Conservation (phyloP, 257 asterid species). For the Solanum pennellii region DNA sequence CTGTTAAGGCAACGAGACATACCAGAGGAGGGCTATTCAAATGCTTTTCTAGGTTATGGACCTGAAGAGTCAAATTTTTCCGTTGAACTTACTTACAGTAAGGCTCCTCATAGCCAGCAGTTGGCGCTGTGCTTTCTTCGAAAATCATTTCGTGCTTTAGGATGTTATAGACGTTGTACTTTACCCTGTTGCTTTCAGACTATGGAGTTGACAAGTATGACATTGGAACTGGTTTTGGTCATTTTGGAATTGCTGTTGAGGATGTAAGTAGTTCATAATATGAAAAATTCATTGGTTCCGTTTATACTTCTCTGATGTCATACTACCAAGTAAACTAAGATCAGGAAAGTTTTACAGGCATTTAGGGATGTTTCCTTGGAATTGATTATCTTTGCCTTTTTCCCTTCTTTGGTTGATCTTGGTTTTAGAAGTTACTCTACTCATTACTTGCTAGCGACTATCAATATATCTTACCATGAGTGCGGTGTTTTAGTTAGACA, state of each 20-base stretch:
- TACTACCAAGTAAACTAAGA: neutral
- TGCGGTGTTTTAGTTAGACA: neutral
- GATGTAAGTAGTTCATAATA: constrained; percentile 19
- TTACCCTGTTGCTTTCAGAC: constrained; percentile 25
- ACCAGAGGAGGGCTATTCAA: constrained; percentile 35
- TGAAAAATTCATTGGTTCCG: neutral
- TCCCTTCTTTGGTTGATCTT: neutral
- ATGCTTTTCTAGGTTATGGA: constrained; percentile 45
- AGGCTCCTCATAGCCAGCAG: constrained; percentile 3
- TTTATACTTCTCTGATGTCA: neutral
- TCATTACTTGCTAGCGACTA: neutral
- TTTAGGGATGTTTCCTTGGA: neutral
- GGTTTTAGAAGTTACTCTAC: neutral
- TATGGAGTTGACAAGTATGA: constrained; percentile 38
- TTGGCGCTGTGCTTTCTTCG: neutral
- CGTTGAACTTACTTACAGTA: constrained; percentile 42
- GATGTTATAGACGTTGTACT: neutral
- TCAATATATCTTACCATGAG: neutral
- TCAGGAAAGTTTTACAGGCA: neutral
- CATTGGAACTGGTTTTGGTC: constrained; percentile 46
- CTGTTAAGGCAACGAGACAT: constrained; percentile 38
- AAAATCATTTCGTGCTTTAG: neutral
- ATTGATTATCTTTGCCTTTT: neutral
- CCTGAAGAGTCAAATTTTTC: constrained; percentile 35
- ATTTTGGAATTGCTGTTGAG: constrained; percentile 33